These are phyloP conservation scores for Lachnellula subtilissima DNA, from an alignment of 2,329 filamentous ascomycete species.

Conservation along the genomic window DNA sequence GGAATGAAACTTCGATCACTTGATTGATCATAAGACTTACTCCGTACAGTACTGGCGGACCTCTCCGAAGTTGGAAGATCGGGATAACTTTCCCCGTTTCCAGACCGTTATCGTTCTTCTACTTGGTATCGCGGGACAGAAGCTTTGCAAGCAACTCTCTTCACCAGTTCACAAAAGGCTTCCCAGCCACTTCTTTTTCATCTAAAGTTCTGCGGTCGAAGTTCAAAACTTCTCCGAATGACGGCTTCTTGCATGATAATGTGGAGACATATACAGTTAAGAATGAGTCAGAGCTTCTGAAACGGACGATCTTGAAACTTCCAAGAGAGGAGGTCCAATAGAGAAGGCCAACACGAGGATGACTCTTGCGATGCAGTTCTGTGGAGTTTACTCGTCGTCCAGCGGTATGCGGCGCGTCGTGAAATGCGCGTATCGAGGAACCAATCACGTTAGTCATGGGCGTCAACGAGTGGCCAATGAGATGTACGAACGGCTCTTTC, in stretches of 20 bases:
- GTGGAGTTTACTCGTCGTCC: slow-evolving; percentile 10
- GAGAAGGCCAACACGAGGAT: slow-evolving; percentile 16
- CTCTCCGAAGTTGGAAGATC: neutral
- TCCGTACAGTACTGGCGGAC: neutral
- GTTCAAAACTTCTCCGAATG: slow-evolving; percentile 11
- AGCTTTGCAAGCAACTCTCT: too few species aligned
- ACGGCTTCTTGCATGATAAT: slow-evolving; percentile 16
- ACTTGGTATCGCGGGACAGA: neutral
- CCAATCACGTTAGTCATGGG: neutral
- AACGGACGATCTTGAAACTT: slow-evolving; percentile 28
- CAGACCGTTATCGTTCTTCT: neutral
- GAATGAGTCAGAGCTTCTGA: slow-evolving; percentile 28
- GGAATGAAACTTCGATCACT: neutral
- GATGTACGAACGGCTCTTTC: slow-evolving; percentile 6
- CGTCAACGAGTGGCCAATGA: slow-evolving; percentile 15
- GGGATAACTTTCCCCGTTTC: neutral
- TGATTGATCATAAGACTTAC: neutral
- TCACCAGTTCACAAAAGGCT: neutral
- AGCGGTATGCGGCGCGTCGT: slow-evolving; percentile 26
- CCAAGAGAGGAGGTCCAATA: slow-evolving; percentile 12
- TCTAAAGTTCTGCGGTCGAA: too few species aligned
- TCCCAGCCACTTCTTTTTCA: slow-evolving; percentile 7
- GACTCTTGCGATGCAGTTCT: slow-evolving; percentile 14
- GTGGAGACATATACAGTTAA: slow-evolving; percentile 20
- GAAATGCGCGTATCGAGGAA: slow-evolving; percentile 16